Evolutionary conservation across 345 rosid genomes (phyloP).

Genomic region (Citrus medica): DNA sequence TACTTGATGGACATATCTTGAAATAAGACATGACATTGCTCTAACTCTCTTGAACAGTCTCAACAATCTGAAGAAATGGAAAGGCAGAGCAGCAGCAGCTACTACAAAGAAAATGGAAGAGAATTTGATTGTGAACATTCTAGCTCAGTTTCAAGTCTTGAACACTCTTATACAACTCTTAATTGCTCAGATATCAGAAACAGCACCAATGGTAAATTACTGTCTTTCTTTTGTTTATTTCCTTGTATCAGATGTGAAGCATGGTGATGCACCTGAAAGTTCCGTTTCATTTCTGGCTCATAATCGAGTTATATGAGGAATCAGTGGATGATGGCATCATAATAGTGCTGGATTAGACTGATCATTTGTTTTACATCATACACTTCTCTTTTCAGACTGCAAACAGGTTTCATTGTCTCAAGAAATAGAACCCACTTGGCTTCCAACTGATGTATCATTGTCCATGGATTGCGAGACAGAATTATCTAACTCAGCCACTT

Average conservation of each 20-base stretch:
- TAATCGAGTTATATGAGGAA: not conserved
- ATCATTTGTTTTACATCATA: not conserved
- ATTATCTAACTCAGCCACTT: constrained; percentile 39
- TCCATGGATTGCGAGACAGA: constrained; percentile 24
- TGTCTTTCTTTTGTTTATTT: not conserved
- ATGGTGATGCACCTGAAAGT: not conserved
- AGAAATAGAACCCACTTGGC: constrained; percentile 15
- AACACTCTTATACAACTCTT: constrained; percentile 33
- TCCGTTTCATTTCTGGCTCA: no score
- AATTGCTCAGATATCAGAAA: constrained; percentile 36
- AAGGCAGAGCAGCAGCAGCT: constrained; percentile 41
- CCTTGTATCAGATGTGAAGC: not conserved
- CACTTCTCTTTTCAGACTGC: constrained; percentile 25
- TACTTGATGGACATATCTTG: not conserved
- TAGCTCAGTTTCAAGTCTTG: constrained; percentile 36
- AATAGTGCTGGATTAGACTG: not conserved
- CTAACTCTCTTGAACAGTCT: constrained; percentile 15
- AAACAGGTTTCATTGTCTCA: constrained; percentile 15
- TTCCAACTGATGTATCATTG: constrained; percentile 14
- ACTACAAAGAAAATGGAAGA: constrained; percentile 35
- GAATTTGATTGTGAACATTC: constrained; percentile 32
- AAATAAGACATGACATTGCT: not conserved
- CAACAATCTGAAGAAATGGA: constrained; percentile 35
- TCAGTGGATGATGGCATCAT: not conserved
- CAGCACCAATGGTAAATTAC: constrained; percentile 19